phyloP scores from a whole-genome alignment of 768 basidiomycete genomes.

The Collybiopsis luxurians region DNA sequence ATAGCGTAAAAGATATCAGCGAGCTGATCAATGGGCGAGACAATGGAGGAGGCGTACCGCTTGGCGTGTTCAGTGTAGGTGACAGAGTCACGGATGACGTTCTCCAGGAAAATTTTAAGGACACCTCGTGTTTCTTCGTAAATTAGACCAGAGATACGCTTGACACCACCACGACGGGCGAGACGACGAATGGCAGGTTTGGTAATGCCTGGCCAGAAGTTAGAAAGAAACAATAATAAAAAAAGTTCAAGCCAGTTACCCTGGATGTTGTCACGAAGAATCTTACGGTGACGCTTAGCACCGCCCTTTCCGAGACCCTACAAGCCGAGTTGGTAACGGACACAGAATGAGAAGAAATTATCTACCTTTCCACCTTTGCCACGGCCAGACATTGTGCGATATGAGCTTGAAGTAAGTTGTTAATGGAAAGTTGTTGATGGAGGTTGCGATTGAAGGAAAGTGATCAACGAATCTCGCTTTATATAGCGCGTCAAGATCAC shows the following conservation, averaged over 20 bases:
- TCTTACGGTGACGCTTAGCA: slow-evolving; percentile 74
- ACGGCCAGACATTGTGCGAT: slow-evolving; percentile 63
- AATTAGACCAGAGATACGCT: slow-evolving; percentile 48
- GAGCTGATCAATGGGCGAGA: not conserved
- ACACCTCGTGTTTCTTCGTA: slow-evolving; percentile 62
- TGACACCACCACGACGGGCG: slow-evolving; percentile 50
- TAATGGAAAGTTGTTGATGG: not conserved
- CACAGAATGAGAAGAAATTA: not conserved
- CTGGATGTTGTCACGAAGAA: slow-evolving; percentile 65
- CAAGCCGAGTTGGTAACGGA: not conserved
- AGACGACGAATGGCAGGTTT: slow-evolving; percentile 59
- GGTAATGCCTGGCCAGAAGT: slow-evolving; percentile 16
- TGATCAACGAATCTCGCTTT: not conserved
- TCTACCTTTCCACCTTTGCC: slow-evolving; percentile 71
- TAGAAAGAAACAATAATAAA: not conserved
- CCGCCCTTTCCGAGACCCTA: slow-evolving; percentile 75
- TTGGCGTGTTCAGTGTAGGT: slow-evolving; percentile 81
- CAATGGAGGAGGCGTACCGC: slow-evolving; percentile 31
- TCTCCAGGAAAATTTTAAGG: slow-evolving; percentile 43
- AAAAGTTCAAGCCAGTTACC: slow-evolving; percentile 22
- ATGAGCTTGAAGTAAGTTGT: not conserved
- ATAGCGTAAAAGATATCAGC: not conserved
- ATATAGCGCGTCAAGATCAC: not conserved
- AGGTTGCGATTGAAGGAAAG: not conserved
- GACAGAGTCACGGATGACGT: slow-evolving; percentile 68